phyloP scores from a whole-genome alignment of 2,329 filamentous ascomycete species.

The Delphinella strobiligena region DNA sequence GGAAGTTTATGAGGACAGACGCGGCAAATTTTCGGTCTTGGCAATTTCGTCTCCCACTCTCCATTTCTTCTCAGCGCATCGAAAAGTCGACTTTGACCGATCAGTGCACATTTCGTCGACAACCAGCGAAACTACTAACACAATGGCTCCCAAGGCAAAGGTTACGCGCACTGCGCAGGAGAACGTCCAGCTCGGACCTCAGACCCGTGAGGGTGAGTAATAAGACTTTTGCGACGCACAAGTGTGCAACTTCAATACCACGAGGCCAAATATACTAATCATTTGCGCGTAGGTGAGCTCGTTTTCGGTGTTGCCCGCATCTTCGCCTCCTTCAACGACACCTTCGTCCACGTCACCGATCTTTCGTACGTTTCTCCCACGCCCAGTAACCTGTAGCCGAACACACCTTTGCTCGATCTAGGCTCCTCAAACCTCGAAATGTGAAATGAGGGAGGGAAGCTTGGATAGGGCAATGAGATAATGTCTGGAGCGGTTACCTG shows the following conservation, averaged over 20 bases:
- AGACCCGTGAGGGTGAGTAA: slow-evolving; percentile 79
- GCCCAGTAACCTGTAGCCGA: slow-evolving; percentile 10
- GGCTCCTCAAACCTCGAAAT: no score
- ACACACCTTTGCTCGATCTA: no score
- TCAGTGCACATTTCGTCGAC: slow-evolving; percentile 7
- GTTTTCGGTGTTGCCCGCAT: slow-evolving; percentile 97
- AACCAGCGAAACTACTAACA: slow-evolving; percentile 24
- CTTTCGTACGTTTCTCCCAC: slow-evolving; percentile 41
- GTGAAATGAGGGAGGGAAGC: no score
- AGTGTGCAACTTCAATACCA: no score
- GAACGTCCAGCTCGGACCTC: slow-evolving; percentile 97
- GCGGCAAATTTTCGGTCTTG: background rate
- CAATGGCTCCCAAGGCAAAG: slow-evolving; percentile 92
- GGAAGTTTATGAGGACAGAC: background rate
- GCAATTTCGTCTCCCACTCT: background rate
- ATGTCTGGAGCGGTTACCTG: no score
- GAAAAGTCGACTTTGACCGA: background rate
- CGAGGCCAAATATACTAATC: slow-evolving; percentile 33
- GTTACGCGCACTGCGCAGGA: slow-evolving; percentile 68
- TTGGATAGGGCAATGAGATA: no score
- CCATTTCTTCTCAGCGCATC: background rate
- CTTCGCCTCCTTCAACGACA: slow-evolving; percentile 66
- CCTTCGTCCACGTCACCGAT: slow-evolving; percentile 94
- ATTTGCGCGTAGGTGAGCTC: slow-evolving; percentile 54
- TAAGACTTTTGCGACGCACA: no score